These are phyloP conservation scores for Austroboletus novae-zelandiae DNA, from an alignment of 1,284 basidiomycete genomes.

Conservation along the genomic window DNA sequence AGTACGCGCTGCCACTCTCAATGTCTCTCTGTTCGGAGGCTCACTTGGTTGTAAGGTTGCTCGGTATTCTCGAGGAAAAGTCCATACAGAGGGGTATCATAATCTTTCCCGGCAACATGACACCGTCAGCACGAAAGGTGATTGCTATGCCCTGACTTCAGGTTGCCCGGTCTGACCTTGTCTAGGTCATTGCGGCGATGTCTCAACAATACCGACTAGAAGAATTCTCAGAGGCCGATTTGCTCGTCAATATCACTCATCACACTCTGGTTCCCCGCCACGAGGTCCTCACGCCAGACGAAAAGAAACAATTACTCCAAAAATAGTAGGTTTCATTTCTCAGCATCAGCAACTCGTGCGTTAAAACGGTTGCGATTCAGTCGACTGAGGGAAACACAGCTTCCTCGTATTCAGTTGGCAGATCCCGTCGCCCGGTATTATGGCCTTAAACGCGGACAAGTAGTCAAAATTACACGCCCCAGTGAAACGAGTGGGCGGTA, in stretches of 20 bases:
- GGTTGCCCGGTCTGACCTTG: conserved; percentile 2
- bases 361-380: conserved; percentile 41
- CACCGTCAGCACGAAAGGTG: conserved; percentile 93
- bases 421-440: conserved; percentile 99
- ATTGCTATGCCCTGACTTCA: conserved; percentile 14
- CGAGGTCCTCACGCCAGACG: conserved; percentile 81
- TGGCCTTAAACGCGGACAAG: conserved; percentile 91
- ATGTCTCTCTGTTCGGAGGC: conserved; percentile 1
- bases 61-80: conserved; percentile 86
- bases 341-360: conserved; percentile 1
- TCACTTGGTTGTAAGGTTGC: conserved; percentile 55
- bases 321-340: conserved; percentile 73
- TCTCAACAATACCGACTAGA: conserved; percentile 84
- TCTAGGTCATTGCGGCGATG: conserved; percentile 87
- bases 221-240: conserved; percentile 94
- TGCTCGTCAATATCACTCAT: conserved; percentile 96
- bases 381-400: conserved; percentile 96
- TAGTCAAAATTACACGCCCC: conserved; percentile 97
- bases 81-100: conserved; percentile 90
- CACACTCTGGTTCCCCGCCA: conserved; percentile 96
- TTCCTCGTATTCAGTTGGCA: conserved; percentile 93
- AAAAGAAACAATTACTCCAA: conserved; percentile 86
- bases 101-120: conserved; percentile 96
- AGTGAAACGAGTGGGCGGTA: conserved; percentile 97
- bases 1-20: conserved; percentile 53